Evolutionary conservation across 179 eudicot genomes (phyloP).

Genomic region (Drosera spatulata): DNA sequence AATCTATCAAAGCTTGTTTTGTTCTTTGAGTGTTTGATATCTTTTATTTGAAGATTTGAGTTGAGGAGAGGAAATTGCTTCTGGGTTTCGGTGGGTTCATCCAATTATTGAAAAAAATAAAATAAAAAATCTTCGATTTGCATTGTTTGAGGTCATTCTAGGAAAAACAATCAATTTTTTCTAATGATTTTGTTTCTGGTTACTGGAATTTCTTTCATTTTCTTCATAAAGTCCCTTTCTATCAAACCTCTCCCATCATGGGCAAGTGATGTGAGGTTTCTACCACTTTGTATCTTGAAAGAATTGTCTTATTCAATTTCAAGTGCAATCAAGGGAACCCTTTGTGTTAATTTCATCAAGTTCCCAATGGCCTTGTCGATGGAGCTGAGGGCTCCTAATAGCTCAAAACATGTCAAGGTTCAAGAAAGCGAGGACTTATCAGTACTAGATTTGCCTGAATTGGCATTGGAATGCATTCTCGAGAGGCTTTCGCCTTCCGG

Average conservation of each 20-base stretch:
- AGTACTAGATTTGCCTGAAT: constrained; percentile 42
- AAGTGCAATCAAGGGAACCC: constrained; percentile 17
- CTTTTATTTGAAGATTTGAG: no score
- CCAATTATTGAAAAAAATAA: no score
- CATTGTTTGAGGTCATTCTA: no score
- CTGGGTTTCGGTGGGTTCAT: no score
- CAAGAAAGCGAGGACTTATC: constrained; percentile 20
- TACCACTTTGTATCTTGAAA: constrained; percentile 56
- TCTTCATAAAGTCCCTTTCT: constrained; percentile 57
- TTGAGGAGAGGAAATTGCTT: no score
- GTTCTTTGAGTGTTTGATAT: no score
- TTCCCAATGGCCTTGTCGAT: constrained; percentile 20
- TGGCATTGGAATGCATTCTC: constrained; percentile 45
- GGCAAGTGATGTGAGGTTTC: neutral
- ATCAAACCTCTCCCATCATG: constrained; percentile 12
- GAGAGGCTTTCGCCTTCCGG: constrained; percentile 80
- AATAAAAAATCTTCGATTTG: no score
- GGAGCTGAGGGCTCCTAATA: constrained; percentile 17
- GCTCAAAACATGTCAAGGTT: constrained; percentile 18
- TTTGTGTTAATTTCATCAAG: constrained; percentile 10
- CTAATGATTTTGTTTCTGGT: constrained; percentile 76
- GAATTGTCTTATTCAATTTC: constrained; percentile 17
- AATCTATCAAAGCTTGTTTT: no score
- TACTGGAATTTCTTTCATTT: constrained; percentile 54
- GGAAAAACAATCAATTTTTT: neutral